A percentile compares a stretch with the other conserved stretches of the same genome.
phyloP scores from a whole-genome alignment of 2,329 filamentous ascomycete genomes.

The Aspergillus calidoustus region DNA sequence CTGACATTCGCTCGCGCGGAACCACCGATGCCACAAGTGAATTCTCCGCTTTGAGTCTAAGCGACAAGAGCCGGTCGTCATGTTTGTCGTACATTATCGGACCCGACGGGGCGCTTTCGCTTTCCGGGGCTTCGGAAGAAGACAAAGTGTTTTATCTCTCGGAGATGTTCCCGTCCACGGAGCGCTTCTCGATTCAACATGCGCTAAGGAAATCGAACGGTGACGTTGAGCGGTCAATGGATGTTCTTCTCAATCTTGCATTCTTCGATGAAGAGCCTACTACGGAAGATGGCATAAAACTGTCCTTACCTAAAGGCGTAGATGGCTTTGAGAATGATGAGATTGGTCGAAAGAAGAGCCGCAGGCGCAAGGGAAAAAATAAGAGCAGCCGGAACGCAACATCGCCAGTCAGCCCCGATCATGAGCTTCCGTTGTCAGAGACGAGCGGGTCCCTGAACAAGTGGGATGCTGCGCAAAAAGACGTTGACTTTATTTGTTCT shows the following conservation, averaged over 20 bases:
- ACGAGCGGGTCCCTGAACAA: constrained; percentile 49
- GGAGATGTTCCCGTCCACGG: constrained; percentile 73
- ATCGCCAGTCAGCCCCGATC: constrained; percentile 20
- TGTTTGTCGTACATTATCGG: constrained; percentile 32
- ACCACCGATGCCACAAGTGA: constrained; percentile 55
- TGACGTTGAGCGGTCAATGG: constrained; percentile 72
- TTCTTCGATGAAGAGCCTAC: constrained; percentile 72
- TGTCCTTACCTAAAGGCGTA: constrained; percentile 68
- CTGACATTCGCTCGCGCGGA: constrained; percentile 46
- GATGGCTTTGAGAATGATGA: constrained; percentile 73
- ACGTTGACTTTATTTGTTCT: constrained; percentile 65
- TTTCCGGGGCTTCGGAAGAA: constrained; percentile 47
- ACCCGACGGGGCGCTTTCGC: constrained; percentile 33
- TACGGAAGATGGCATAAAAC: constrained; percentile 50
- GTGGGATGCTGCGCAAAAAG: constrained; percentile 61
- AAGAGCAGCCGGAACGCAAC: constrained; percentile 34
- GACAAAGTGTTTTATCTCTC: constrained; percentile 68
- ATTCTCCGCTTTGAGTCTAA: constrained; percentile 44
- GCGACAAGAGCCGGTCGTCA: constrained; percentile 26
- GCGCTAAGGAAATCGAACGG: constrained; percentile 70
- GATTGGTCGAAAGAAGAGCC: constrained; percentile 45
- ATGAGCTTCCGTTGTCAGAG: constrained; percentile 22
- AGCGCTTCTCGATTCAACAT: constrained; percentile 66
- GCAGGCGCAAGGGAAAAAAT: constrained; percentile 47
- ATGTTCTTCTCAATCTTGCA: constrained; percentile 78